A percentile compares a stretch with the other conserved stretches of the same genome.
phyloP scores from a whole-genome alignment of 768 basidiomycete species.

The Tephrocybe sp. region DNA sequence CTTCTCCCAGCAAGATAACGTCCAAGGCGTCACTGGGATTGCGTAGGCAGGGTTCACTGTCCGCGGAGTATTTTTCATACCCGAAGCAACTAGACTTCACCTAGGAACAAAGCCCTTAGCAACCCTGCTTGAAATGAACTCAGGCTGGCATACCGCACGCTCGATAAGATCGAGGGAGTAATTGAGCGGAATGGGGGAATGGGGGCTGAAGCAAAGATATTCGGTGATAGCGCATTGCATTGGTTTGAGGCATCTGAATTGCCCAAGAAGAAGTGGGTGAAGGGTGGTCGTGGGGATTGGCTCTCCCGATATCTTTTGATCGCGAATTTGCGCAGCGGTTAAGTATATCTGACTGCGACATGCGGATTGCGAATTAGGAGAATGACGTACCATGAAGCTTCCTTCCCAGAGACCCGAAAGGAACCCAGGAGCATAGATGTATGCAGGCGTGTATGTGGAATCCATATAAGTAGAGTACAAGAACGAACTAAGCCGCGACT shows the following conservation, averaged over 20 bases:
- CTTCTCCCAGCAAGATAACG: constrained; percentile 42
- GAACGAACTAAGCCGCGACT: constrained; percentile 23
- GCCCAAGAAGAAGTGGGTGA: constrained; percentile 12
- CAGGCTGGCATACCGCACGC: constrained; percentile 12
- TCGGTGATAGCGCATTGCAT: constrained; percentile 51
- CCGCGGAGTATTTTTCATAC: constrained; percentile 23
- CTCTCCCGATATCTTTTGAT: constrained; percentile 12
- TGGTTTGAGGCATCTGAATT: constrained; percentile 45
- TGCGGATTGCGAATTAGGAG: background rate
- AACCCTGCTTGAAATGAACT: background rate
- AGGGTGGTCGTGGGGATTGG: constrained; percentile 9
- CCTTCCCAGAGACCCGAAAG: constrained; percentile 65
- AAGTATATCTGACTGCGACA: no score
- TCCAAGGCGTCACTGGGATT: constrained; percentile 25
- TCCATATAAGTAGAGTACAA: constrained; percentile 14
- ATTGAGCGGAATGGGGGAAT: constrained; percentile 28
- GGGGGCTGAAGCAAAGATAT: constrained; percentile 40
- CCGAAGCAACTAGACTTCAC: constrained; percentile 20
- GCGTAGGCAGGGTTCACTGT: constrained; percentile 1
- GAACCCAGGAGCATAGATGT: constrained; percentile 39
- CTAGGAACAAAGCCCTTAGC: constrained; percentile 9
- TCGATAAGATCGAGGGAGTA: constrained; percentile 17
- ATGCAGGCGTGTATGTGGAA: constrained; percentile 23
- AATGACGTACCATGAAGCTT: constrained; percentile 48
- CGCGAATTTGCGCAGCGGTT: constrained; percentile 7